These are phyloP conservation scores for Berberis vulgaris DNA, from an alignment of 164 flowering plant species.

Conservation along the genomic window DNA sequence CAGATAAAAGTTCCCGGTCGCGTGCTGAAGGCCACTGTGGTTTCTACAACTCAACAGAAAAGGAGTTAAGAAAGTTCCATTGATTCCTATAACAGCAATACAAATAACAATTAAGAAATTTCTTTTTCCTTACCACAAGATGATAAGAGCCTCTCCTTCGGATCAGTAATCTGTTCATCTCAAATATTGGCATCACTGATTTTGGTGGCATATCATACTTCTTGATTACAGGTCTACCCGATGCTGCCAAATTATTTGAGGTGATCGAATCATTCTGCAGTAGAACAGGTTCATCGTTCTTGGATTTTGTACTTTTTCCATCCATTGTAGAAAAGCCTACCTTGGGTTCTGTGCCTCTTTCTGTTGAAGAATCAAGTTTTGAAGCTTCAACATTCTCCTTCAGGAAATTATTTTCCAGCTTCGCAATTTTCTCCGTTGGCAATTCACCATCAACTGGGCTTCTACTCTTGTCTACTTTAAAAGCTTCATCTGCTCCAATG, in stretches of 20 bases:
- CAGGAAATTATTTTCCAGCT: conserved; percentile 4
- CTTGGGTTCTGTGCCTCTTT: not conserved
- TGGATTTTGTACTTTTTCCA: conserved; percentile 1
- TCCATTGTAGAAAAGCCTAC: not conserved
- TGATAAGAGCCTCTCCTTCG: conserved; percentile 12
- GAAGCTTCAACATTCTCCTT: conserved; percentile 6
- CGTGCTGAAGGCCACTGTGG: conserved; percentile 11
- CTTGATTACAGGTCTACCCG: conserved; percentile 1
- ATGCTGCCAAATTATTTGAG: not conserved
- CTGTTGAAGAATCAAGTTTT: not conserved
- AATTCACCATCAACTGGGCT: conserved; percentile 10
- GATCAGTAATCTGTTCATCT: conserved; percentile 13
- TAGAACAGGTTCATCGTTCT: not conserved
- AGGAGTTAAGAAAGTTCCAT: not conserved
- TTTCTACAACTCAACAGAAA: conserved; percentile 5
- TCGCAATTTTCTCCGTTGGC: conserved; percentile 7
- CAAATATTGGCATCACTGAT: conserved; percentile 9
- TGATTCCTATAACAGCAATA: too few relatives aligned
- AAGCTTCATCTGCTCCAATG: not conserved
- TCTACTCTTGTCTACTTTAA: conserved; percentile 13
- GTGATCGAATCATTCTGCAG: not conserved
- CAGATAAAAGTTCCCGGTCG: conserved; percentile 13
- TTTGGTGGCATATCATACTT: conserved; percentile 9
- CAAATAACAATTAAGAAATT: too few relatives aligned
- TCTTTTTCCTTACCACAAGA: too few relatives aligned